phyloP scores from a whole-genome alignment of 139 green algal genomes.

The Tetraselmis chui region DNA sequence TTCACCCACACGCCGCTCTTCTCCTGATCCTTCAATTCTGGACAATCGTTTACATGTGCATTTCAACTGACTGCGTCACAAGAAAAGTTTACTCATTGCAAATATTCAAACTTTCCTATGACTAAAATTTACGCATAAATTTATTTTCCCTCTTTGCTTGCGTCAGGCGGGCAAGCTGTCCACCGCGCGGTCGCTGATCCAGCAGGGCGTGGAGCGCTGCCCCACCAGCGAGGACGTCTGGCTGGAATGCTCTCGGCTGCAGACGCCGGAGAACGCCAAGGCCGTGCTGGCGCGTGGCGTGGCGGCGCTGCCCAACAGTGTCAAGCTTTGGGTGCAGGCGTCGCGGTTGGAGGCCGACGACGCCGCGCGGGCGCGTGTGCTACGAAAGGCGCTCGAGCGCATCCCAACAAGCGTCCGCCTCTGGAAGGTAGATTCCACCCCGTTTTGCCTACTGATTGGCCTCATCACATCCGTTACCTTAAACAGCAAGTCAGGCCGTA shows the following conservation, averaged over 20 bases:
- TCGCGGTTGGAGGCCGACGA: slow-evolving; percentile 68
- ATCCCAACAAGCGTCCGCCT: slow-evolving; percentile 74
- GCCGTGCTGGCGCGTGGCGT: slow-evolving; percentile 85
- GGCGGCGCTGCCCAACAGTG: slow-evolving; percentile 54
- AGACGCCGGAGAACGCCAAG: slow-evolving; percentile 65
- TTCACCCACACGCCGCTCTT: no score
- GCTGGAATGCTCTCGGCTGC: slow-evolving; percentile 89
- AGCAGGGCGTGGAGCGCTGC: slow-evolving; percentile 88
- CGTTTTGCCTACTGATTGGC: no score
- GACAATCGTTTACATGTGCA: no score
- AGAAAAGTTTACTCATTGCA: no score
- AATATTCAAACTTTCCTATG: no score
- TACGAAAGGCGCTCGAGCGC: slow-evolving; percentile 85
- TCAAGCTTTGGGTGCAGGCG: slow-evolving; percentile 28
- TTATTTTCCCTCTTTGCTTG: no score
- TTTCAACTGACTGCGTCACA: no score
- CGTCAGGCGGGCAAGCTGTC: slow-evolving; percentile 36
- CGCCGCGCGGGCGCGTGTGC: slow-evolving; percentile 73
- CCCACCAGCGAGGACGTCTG: slow-evolving; percentile 94
- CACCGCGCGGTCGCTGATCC: slow-evolving; percentile 52
- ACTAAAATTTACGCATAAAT: no score
- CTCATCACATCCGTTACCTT: no score
- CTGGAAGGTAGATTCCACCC: slow-evolving; percentile 76
- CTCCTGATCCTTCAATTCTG: no score
- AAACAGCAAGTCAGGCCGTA: no score